A percentile compares a stretch with the other conserved stretches of the same genome.
These are phyloP conservation scores for Herpotrichia juniperi DNA, from an alignment of 2,329 filamentous ascomycete species.

Conservation along the genomic window DNA sequence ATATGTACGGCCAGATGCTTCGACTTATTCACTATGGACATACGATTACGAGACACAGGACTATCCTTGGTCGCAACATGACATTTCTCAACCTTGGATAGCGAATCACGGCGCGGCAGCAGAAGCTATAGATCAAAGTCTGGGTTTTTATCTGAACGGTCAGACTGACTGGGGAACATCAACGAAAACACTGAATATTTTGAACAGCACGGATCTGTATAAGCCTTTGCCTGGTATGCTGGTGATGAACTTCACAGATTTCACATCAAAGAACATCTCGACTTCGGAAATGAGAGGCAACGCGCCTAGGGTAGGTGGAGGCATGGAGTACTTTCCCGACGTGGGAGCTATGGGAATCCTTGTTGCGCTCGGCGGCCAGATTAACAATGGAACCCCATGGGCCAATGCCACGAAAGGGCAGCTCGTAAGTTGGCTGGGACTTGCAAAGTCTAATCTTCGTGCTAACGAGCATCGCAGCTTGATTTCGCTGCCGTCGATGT, in stretches of 20 bases:
- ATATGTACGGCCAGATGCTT: constrained; percentile 17
- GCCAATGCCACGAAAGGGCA: constrained; percentile 21
- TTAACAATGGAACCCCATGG: constrained; percentile 12
- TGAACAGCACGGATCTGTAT: constrained; percentile 16
- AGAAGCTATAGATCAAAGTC: constrained; percentile 44
- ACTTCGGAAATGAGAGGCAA: constrained; percentile 36
- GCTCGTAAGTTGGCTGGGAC: constrained; percentile 27
- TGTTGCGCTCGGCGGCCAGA: constrained; percentile 47
- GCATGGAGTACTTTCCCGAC: constrained; percentile 44
- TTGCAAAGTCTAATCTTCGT: background rate
- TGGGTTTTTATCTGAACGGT: constrained; percentile 50
- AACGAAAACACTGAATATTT: constrained; percentile 14
- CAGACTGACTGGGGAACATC: constrained; percentile 46
- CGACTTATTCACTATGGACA: constrained; percentile 26
- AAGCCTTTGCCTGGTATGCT: constrained; percentile 47
- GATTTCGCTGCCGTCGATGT: constrained; percentile 41
- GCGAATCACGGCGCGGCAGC: constrained; percentile 46
- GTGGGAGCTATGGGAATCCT: constrained; percentile 47
- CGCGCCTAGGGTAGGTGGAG: constrained; percentile 44
- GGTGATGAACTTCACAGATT: constrained; percentile 44
- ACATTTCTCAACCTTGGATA: constrained; percentile 20
- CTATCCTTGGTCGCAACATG: constrained; percentile 23
- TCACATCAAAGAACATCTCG: constrained; percentile 47
- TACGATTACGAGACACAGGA: constrained; percentile 13
- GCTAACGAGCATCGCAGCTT: constrained; percentile 7